phyloP scores from a whole-genome alignment of 352 stramenopile genomes.

The Globisporangium sylvaticum region DNA sequence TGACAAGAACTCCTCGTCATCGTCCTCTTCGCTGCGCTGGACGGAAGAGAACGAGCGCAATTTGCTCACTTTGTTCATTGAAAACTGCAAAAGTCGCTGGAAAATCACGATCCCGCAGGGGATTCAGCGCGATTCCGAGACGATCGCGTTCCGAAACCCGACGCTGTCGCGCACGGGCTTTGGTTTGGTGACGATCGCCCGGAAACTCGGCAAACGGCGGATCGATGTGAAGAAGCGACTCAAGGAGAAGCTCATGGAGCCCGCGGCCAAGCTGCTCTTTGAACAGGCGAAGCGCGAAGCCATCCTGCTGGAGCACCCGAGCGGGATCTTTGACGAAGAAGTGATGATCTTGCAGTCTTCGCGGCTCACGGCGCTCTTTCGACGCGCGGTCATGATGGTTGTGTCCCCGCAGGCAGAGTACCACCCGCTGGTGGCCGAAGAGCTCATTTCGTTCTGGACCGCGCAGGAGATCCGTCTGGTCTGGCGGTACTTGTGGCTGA shows the following conservation, averaged over 20 bases:
- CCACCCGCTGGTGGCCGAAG: conserved; percentile 72
- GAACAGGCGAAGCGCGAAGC: conserved; percentile 59
- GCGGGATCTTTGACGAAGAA: conserved; percentile 66
- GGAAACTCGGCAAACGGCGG: conserved; percentile 57
- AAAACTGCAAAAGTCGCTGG: conserved; percentile 62
- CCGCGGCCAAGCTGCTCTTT: conserved; percentile 45
- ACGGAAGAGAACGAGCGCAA: conserved; percentile 49
- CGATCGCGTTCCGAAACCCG: conserved; percentile 59
- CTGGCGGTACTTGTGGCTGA: conserved; percentile 83
- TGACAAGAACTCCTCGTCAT: background rate
- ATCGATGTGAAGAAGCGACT: conserved; percentile 81
- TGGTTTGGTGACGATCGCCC: conserved; percentile 54
- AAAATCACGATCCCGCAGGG: conserved; percentile 52
- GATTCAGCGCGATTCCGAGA: conserved; percentile 51
- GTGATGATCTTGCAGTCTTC: conserved; percentile 44
- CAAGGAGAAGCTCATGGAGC: conserved; percentile 65
- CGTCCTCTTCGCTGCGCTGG: conserved; percentile 33
- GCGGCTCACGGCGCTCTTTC: conserved; percentile 69
- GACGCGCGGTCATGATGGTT: conserved; percentile 78
- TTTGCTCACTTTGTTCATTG: conserved; percentile 66
- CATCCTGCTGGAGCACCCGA: conserved; percentile 34
- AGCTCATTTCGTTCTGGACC: conserved; percentile 79
- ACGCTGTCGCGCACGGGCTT: conserved; percentile 58
- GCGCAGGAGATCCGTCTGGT: conserved; percentile 70
- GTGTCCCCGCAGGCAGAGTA: conserved; percentile 69